phyloP scores from a whole-genome alignment of 2,329 filamentous ascomycete species.

The Aureobasidium sp. region DNA sequence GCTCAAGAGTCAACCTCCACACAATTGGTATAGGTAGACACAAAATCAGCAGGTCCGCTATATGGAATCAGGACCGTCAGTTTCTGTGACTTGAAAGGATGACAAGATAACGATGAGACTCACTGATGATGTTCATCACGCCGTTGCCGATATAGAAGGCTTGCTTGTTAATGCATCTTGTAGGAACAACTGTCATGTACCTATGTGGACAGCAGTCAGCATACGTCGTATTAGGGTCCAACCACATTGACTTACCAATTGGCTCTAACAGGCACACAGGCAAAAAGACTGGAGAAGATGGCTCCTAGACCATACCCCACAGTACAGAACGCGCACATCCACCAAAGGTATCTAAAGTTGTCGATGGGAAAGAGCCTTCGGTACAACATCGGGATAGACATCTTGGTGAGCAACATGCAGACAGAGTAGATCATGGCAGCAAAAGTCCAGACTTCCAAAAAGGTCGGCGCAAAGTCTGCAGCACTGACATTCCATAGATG shows the following conservation, averaged over 20 bases:
- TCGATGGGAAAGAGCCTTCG: conserved; percentile 8
- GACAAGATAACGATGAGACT: background rate
- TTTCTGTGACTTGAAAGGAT: no score
- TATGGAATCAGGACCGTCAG: background rate
- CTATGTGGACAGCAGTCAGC: background rate
- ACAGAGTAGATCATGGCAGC: conserved; percentile 7
- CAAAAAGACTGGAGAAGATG: conserved; percentile 9
- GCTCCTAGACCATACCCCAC: conserved; percentile 1
- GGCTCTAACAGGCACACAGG: conserved; percentile 1
- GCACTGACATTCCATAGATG: conserved; percentile 9
- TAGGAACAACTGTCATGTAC: background rate
- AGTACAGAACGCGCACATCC: background rate
- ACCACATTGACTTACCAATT: background rate
- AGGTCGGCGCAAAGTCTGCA: background rate
- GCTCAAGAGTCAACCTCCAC: conserved; percentile 40
- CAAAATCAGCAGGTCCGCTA: conserved; percentile 48
- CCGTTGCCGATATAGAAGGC: conserved; percentile 10
- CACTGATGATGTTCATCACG: conserved; percentile 7
- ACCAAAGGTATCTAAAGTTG: conserved; percentile 5
- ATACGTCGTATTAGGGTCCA: background rate
- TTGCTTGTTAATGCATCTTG: background rate
- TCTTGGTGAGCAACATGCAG: conserved; percentile 19
- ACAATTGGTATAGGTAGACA: conserved; percentile 50
- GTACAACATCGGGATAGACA: conserved; percentile 10
- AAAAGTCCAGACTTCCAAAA: background rate